Conservation (phyloP, 306 rosid species). For the Datisca glomerata region DNA sequence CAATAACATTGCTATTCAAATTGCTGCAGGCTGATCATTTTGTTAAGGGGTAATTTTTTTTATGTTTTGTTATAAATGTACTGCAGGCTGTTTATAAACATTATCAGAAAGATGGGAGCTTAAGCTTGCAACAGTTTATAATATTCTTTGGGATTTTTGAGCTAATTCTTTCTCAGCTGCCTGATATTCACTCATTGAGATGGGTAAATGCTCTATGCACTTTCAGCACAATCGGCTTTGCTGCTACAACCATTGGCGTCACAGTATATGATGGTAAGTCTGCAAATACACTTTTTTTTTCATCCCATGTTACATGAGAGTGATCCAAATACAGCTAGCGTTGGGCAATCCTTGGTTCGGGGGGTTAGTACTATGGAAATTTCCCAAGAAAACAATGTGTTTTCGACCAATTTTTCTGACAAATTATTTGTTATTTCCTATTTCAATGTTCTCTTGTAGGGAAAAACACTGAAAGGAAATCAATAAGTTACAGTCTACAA, state of each 20-base stretch:
- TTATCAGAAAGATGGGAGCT: slow-evolving; percentile 35
- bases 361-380: too few relatives aligned
- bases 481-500: slow-evolving; percentile 36
- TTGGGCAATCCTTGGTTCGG: too few relatives aligned
- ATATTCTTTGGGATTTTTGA: slow-evolving; percentile 64
- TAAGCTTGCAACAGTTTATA: slow-evolving; percentile 57
- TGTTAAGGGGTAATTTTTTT: too few relatives aligned
- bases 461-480: slow-evolving; percentile 45
- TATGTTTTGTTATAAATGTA: too few relatives aligned
- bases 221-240: slow-evolving; percentile 65
- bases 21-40: slow-evolving; percentile 90
- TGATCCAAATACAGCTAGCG: too few relatives aligned
- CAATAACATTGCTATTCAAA: slow-evolving; percentile 72
- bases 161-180: slow-evolving; percentile 63
- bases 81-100: slow-evolving; percentile 57
- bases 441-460: slow-evolving; percentile 32
- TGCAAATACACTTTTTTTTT: not conserved
- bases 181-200: slow-evolving; percentile 64
- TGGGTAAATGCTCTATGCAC: slow-evolving; percentile 80
- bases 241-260: slow-evolving; percentile 63
- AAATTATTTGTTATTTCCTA: too few relatives aligned
- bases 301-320: too few relatives aligned
- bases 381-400: too few relatives aligned
- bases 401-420: too few relatives aligned
- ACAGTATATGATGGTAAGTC: slow-evolving; percentile 51